Percentiles rank a stretch among this genome's conserved stretches.
phyloP scores from a whole-genome alignment of 2,329 filamentous ascomycete genomes.

The Pezicula rhizophila region DNA sequence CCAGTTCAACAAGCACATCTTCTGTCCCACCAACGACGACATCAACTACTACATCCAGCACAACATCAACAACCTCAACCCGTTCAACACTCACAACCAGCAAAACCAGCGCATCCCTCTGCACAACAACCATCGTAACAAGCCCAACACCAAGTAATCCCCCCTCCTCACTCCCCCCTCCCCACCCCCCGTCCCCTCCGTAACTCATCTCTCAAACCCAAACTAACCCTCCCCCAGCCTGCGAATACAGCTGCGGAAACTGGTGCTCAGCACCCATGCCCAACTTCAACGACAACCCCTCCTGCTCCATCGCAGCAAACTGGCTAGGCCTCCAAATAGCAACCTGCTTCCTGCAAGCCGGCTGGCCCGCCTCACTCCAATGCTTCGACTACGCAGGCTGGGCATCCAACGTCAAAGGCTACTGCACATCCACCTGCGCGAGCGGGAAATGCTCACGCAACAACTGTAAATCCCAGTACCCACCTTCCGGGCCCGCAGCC shows the following conservation, averaged over 20 bases:
- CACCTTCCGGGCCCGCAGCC: slow-evolving; percentile 31
- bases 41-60: too few relatives aligned
- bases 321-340: slow-evolving; percentile 41
- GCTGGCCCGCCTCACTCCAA: slow-evolving; percentile 41
- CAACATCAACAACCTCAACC: too few relatives aligned
- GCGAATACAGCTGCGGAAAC: slow-evolving; percentile 48
- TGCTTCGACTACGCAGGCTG: slow-evolving; percentile 46
- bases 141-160: slow-evolving; percentile 31
- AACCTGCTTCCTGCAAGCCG: slow-evolving; percentile 46
- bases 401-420: slow-evolving; percentile 40
- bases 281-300: slow-evolving; percentile 36
- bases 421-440: slow-evolving; percentile 36
- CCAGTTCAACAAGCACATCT: too few relatives aligned
- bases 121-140: slow-evolving; percentile 36
- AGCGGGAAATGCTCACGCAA: slow-evolving; percentile 34
- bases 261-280: slow-evolving; percentile 48
- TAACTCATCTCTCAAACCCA: too few relatives aligned
- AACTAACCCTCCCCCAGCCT: slow-evolving; percentile 19
- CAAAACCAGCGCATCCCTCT: slow-evolving; percentile 36
- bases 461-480: slow-evolving; percentile 36
- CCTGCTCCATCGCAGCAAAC: slow-evolving; percentile 36
- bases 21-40: too few relatives aligned
- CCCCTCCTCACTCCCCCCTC: too few relatives aligned
- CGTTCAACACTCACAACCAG: slow-evolving; percentile 15
- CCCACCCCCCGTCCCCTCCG: too few relatives aligned